A percentile compares a stretch with the other conserved stretches of the same genome.
These are phyloP conservation scores for Amorphotheca resinae DNA, from an alignment of 495 filamentous ascomycete species.

Conservation along the genomic window DNA sequence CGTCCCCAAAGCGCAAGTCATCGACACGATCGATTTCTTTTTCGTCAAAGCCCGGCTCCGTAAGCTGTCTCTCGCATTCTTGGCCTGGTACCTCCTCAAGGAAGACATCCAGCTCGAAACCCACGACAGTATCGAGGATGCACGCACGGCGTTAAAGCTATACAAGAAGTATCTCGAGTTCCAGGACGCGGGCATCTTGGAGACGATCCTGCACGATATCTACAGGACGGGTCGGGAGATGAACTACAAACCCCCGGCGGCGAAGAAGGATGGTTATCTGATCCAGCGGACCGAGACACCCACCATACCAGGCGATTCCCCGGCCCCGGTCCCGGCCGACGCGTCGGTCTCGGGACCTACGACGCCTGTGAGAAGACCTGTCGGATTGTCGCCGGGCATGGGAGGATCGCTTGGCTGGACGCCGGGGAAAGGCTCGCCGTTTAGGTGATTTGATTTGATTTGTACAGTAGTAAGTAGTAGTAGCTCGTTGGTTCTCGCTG, in stretches of 20 bases:
- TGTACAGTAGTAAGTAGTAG: no score
- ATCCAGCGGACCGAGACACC: constrained; percentile 27
- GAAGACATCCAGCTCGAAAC: constrained; percentile 82
- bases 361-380: constrained; percentile 15
- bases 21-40: constrained; percentile 86
- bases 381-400: constrained; percentile 20
- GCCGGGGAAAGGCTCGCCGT: constrained; percentile 17
- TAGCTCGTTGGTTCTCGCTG: no score
- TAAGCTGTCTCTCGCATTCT: constrained; percentile 73
- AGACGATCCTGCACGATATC: constrained; percentile 66
- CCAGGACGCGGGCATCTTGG: constrained; percentile 67
- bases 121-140: constrained; percentile 92
- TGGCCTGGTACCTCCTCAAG: constrained; percentile 77
- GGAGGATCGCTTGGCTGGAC: constrained; percentile 18
- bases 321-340: constrained; percentile 1
- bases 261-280: constrained; percentile 20
- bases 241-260: constrained; percentile 57
- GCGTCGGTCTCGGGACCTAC: constrained; percentile 8
- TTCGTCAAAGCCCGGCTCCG: constrained; percentile 56
- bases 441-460: constrained; percentile 2
- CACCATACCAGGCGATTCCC: constrained; percentile 12
- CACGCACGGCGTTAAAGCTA: constrained; percentile 73
- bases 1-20: constrained; percentile 78
- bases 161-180: constrained; percentile 89
- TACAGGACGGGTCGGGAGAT: constrained; percentile 59